Conservation (phyloP, 2,329 filamentous ascomycete species). For the Aspergillus piperis region DNA sequence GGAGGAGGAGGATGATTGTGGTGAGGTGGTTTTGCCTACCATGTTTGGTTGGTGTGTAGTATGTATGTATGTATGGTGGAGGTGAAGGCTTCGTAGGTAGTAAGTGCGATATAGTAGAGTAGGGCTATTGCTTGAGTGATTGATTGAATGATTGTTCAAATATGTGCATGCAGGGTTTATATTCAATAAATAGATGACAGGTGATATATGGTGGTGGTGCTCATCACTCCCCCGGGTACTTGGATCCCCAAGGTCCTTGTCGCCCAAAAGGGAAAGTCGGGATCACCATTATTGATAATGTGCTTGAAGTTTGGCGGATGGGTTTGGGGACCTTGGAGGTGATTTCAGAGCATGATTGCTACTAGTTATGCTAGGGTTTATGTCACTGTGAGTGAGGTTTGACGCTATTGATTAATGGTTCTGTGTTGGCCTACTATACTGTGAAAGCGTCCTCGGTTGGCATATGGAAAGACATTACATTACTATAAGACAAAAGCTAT, state of each 20-base stretch:
- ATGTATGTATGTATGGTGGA: background rate
- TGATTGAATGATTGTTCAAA: no score
- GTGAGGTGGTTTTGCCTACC: background rate
- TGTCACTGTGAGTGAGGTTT: background rate
- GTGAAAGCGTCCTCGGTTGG: no score
- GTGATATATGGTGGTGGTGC: background rate
- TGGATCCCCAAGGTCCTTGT: conserved; percentile 36
- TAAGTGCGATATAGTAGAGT: no score
- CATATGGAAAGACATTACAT: conserved; percentile 12
- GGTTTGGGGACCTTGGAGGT: conserved; percentile 31
- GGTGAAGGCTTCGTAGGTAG: background rate
- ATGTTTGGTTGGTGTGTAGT: conserved; percentile 4
- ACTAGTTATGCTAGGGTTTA: background rate
- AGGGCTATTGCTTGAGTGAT: no score
- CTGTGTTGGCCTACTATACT: no score
- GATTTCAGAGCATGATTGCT: background rate
- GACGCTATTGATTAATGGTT: background rate
- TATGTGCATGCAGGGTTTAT: no score
- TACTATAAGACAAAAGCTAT: conserved; percentile 6
- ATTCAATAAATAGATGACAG: background rate
- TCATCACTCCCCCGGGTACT: conserved; percentile 34
- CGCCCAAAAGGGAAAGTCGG: background rate
- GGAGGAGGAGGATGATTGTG: background rate
- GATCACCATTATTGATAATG: conserved; percentile 9
- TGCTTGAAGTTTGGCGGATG: background rate